A percentile compares a stretch with the other conserved stretches of the same genome.
Conservation (phyloP, 225 moss, liverwort and hornwort species). For the Marchantia paleacea region DNA sequence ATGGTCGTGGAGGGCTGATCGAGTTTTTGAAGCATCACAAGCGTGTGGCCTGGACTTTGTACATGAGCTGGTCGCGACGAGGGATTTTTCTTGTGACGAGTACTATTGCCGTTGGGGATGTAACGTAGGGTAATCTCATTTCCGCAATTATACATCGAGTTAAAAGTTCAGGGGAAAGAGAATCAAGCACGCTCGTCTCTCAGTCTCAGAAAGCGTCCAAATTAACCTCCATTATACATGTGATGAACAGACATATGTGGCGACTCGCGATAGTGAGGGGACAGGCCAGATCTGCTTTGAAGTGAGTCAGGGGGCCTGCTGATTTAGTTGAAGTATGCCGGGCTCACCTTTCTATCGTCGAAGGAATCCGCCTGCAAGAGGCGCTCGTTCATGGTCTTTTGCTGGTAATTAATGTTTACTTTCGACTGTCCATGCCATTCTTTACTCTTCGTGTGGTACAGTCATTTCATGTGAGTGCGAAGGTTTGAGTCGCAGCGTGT, state of each 20-base stretch:
- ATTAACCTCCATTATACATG: background rate
- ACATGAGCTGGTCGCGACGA: background rate
- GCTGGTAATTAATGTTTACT: conserved; percentile 22
- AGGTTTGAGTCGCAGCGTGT: background rate
- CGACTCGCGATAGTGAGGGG: background rate
- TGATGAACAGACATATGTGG: conserved; percentile 2
- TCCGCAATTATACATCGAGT: background rate
- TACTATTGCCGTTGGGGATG: background rate
- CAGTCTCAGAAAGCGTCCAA: background rate
- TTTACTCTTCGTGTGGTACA: background rate
- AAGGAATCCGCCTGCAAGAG: conserved; percentile 37
- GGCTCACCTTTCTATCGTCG: conserved; percentile 46
- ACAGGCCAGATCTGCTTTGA: conserved; percentile 10
- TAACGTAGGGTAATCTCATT: background rate
- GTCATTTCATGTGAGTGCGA: background rate
- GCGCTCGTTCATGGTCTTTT: conserved; percentile 37
- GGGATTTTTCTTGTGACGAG: background rate
- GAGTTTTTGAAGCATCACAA: background rate
- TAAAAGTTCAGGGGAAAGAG: background rate
- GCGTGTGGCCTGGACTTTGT: background rate
- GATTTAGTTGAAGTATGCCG: conserved; percentile 32
- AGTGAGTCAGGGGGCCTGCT: background rate
- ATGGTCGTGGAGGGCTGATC: background rate
- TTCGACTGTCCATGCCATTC: background rate
- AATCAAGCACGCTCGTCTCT: background rate